phyloP scores from a whole-genome alignment of 352 stramenopile species.

The Phytophthora chlamydospora region DNA sequence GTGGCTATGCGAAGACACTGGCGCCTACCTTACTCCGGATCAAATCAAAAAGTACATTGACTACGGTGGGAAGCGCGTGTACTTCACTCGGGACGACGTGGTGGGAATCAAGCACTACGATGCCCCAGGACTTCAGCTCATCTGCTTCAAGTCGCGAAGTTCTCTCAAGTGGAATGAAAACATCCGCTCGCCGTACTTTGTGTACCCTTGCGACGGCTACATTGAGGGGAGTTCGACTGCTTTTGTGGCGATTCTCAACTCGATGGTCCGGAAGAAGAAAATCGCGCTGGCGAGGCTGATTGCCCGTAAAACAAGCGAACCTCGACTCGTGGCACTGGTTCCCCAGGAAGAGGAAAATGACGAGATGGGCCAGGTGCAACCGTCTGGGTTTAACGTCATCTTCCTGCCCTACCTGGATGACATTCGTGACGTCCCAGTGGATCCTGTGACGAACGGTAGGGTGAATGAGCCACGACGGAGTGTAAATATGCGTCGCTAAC shows the following conservation, averaged over 20 bases:
- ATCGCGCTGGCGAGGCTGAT: slow-evolving; percentile 74
- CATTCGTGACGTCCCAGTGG: slow-evolving; percentile 69
- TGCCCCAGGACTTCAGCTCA: slow-evolving; percentile 73
- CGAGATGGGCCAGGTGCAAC: slow-evolving; percentile 81
- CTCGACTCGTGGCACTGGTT: slow-evolving; percentile 74
- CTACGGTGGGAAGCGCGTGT: slow-evolving; percentile 79
- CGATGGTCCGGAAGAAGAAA: slow-evolving; percentile 72
- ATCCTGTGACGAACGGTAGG: slow-evolving; percentile 46
- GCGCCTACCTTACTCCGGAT: slow-evolving; percentile 69
- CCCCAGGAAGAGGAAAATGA: slow-evolving; percentile 80
- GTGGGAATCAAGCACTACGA: slow-evolving; percentile 85
- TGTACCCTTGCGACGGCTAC: slow-evolving; percentile 80
- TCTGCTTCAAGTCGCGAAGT: slow-evolving; percentile 74
- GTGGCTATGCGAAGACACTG: slow-evolving; percentile 87
- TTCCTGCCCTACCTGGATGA: slow-evolving; percentile 86
- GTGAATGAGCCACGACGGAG: not conserved
- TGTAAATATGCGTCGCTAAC: slow-evolving; percentile 7
- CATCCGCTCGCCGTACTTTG: slow-evolving; percentile 78
- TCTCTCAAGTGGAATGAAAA: slow-evolving; percentile 75
- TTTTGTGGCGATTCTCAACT: slow-evolving; percentile 70
- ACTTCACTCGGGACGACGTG: slow-evolving; percentile 82
- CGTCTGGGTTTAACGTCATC: slow-evolving; percentile 76
- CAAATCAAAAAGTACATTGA: slow-evolving; percentile 81
- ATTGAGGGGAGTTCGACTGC: slow-evolving; percentile 79
- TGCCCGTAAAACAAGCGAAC: slow-evolving; percentile 75